Conservation (phyloP, 805 yeast genomes). For the Yarrowia keelungensis region DNA sequence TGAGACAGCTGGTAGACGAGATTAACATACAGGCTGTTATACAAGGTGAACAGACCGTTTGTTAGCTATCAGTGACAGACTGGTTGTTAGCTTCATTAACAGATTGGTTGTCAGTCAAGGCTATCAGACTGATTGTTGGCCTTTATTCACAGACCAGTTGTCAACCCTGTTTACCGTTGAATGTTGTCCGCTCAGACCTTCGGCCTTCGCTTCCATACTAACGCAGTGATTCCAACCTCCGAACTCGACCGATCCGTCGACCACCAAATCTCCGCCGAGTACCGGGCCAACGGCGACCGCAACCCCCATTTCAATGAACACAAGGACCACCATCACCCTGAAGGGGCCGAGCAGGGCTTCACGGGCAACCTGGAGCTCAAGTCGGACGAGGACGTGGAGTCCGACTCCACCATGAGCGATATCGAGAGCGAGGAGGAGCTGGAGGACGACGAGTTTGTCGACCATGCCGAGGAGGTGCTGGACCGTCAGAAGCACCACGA, state of each 20-base stretch:
- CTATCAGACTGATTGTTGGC: too few relatives aligned
- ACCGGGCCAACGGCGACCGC: slow-evolving; percentile 8
- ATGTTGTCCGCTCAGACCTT: not conserved
- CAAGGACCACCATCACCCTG: slow-evolving; percentile 20
- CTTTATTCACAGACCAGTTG: too few relatives aligned
- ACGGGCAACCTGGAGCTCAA: slow-evolving; percentile 30
- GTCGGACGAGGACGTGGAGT: slow-evolving; percentile 18
- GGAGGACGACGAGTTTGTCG: slow-evolving; percentile 32
- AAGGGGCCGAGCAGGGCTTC: slow-evolving; percentile 28
- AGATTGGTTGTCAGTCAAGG: too few relatives aligned
- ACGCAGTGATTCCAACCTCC: slow-evolving; percentile 25
- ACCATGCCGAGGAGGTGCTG: slow-evolving; percentile 26
- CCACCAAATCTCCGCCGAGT: not conserved
- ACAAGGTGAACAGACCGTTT: too few relatives aligned
- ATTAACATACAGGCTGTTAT: too few relatives aligned
- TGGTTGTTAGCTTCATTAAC: too few relatives aligned
- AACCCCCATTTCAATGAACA: not conserved
- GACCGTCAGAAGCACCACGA: slow-evolving; percentile 28
- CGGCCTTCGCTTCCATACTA: slow-evolving; percentile 3
- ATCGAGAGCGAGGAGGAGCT: slow-evolving; percentile 27
- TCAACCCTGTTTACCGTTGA: too few relatives aligned
- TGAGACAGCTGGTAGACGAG: too few relatives aligned
- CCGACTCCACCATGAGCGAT: slow-evolving; percentile 22
- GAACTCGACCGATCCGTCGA: slow-evolving; percentile 10
- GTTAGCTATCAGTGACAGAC: too few relatives aligned